These are phyloP conservation scores for Alternaria conjuncta DNA, from an alignment of 2,329 filamentous ascomycete genomes.

Conservation along the genomic window DNA sequence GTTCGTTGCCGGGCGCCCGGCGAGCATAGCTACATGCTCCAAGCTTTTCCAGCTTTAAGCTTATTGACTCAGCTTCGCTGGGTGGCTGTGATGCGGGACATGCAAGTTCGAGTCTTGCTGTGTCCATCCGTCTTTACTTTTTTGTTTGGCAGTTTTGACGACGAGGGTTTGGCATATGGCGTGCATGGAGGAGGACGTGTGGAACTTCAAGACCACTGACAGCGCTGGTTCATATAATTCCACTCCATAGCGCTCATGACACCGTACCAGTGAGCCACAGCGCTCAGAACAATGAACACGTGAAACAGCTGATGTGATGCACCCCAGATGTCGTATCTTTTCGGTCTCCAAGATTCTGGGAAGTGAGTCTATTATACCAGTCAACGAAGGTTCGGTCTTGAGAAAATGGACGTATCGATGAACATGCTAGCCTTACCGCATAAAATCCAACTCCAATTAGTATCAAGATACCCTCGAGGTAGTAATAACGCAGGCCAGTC, in stretches of 20 bases:
- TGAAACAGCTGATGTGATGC: constrained; percentile 92
- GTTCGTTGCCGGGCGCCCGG: too few relatives aligned
- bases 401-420: constrained; percentile 52
- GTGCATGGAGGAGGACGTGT: too few relatives aligned
- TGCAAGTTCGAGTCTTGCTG: neutral
- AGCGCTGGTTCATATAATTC: constrained; percentile 9
- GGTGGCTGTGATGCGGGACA: neutral
- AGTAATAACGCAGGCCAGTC: constrained; percentile 59
- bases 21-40: too few relatives aligned
- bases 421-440: constrained; percentile 74
- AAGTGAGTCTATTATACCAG: constrained; percentile 64
- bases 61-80: neutral
- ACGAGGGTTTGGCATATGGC: too few relatives aligned
- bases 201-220: constrained; percentile 2
- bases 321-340: constrained; percentile 85
- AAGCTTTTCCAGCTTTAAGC: too few relatives aligned
- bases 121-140: neutral
- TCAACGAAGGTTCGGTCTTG: constrained; percentile 75
- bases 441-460: constrained; percentile 79
- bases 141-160: too few relatives aligned
- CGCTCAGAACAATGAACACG: constrained; percentile 81
- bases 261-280: constrained; percentile 39
- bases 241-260: constrained; percentile 8
- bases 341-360: constrained; percentile 79
- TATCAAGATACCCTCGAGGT: neutral